Base-by-base conservation (phyloP, 257 asterid species). In the Sherardia arvensis region DNA sequence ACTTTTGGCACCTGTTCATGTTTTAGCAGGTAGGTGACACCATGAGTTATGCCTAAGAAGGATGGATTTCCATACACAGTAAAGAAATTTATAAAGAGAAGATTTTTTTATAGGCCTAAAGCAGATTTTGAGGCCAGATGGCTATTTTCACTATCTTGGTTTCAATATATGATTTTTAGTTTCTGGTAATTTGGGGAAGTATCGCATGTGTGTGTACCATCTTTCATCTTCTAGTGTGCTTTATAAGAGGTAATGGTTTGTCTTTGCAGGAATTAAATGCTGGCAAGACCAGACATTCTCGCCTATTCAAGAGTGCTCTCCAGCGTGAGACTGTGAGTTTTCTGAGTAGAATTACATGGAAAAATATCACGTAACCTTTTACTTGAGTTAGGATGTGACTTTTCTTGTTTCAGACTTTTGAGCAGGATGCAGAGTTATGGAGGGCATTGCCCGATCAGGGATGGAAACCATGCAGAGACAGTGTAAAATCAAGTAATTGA, bases 271-370 rank as follows among this genome's bases (percentile, higher is more conserved):
- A 61, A 38, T 67, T 64, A 94, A 87, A 84, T 80, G 83, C 87
- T 67, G 87, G 94, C 23, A 93, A 93, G 67, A 91, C 94, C 68
- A 84, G 96, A 71, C 99, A 90, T 68, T 81, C 97, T 55, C 84
- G 83, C 59, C 77, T 93, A 63, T 84, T 91, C 22, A 85, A 83
- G 80, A 80, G 88, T 74, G 97, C 96, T 54, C 73, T 85, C 53
- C 89, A 73, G 47, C 90, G 86, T 12, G 73, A 83, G 82, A 80
- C 79, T 77, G 99, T 93, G 82, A 88, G 95, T 15, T 70, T 30
- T 72, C 29, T 4, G 11, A 10, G 45, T 47, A 5, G 20, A 47
- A 47, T 27, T 5, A 7, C 20, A 1, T 43, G 18, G 12, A 45
- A 27, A 17, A 9, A 14, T 64, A 20, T 5, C 15, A 30, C n/a